These are phyloP conservation scores for Lactarius vividus DNA, from an alignment of 768 basidiomycete genomes.

Conservation along the genomic window DNA sequence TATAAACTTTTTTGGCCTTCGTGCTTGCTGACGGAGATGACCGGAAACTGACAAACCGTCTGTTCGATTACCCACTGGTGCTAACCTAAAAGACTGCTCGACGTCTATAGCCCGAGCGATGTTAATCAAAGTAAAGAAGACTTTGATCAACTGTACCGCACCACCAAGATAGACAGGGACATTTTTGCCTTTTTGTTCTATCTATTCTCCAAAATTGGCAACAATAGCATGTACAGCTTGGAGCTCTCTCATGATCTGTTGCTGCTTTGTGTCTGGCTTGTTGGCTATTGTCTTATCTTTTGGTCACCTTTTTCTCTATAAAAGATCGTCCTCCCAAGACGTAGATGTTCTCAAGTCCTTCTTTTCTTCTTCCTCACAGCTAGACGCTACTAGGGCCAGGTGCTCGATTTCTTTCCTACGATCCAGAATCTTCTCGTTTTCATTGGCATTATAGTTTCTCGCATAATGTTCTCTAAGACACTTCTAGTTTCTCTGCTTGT, in stretches of 20 bases:
- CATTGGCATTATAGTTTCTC: not conserved
- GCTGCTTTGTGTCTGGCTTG: not conserved
- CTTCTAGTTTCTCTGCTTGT: slow-evolving; percentile 11
- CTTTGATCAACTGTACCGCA: not conserved
- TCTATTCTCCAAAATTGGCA: not conserved
- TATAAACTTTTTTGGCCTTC: not conserved
- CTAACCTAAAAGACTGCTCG: not conserved
- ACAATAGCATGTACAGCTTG: not conserved
- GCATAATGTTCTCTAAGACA: slow-evolving; percentile 15
- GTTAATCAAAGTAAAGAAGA: not conserved
- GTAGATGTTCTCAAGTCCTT: not conserved
- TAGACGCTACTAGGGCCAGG: slow-evolving; percentile 25
- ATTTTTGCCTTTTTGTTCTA: not conserved
- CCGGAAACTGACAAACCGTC: not conserved
- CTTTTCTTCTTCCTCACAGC: slow-evolving; percentile 1
- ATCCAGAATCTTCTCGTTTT: not conserved
- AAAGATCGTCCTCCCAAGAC: not conserved
- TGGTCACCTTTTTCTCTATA: slow-evolving; percentile 11
- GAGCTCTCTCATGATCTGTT: not conserved
- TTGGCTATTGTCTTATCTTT: slow-evolving; percentile 9
- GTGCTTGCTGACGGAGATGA: not conserved
- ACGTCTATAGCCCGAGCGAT: not conserved
- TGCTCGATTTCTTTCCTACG: slow-evolving; percentile 8
- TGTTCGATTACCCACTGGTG: not conserved
- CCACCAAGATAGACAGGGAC: not conserved